These are phyloP conservation scores for Auricularia sp. DNA, from an alignment of 768 basidiomycete species.

Conservation along the genomic window DNA sequence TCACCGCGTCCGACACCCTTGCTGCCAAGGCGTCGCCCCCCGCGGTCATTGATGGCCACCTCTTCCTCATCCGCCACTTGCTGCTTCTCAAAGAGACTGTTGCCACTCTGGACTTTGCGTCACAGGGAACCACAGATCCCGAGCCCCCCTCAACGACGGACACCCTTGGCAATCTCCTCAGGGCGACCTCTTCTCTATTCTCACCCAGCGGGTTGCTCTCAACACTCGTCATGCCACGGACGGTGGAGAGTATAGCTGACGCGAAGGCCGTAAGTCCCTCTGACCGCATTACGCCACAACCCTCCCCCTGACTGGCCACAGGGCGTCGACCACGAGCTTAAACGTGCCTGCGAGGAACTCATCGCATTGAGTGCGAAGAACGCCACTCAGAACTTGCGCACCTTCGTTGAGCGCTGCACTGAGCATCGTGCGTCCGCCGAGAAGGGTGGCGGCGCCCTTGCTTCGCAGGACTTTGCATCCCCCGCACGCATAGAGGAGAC, in stretches of 20 bases:
- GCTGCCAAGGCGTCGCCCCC: slow-evolving; percentile 36
- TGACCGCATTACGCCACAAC: slow-evolving; percentile 1
- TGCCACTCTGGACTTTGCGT: slow-evolving; percentile 57
- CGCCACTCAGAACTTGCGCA: slow-evolving; percentile 49
- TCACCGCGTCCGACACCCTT: slow-evolving; percentile 60
- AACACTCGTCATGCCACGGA: slow-evolving; percentile 48
- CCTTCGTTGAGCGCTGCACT: slow-evolving; percentile 51
- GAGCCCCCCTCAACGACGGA: slow-evolving; percentile 33
- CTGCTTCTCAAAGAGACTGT: slow-evolving; percentile 88
- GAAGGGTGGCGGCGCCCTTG: slow-evolving; percentile 15
- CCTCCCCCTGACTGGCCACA: slow-evolving; percentile 21
- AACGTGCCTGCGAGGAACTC: slow-evolving; percentile 74
- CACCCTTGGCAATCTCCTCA: slow-evolving; percentile 50
- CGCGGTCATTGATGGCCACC: slow-evolving; percentile 53
- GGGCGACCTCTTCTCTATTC: slow-evolving; percentile 49
- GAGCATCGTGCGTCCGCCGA: slow-evolving; percentile 24
- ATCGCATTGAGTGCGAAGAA: slow-evolving; percentile 53
- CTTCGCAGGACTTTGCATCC: slow-evolving; percentile 39
- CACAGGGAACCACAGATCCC: slow-evolving; percentile 33
- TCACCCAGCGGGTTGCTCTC: slow-evolving; percentile 29
- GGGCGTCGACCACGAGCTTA: slow-evolving; percentile 83
- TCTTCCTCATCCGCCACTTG: slow-evolving; percentile 87
- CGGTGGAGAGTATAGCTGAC: slow-evolving; percentile 54
- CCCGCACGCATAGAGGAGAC: slow-evolving; percentile 38
- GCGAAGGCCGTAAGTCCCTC: slow-evolving; percentile 50